Conservation (phyloP, 2,329 filamentous ascomycete genomes). For the Neofusicoccum ribis region DNA sequence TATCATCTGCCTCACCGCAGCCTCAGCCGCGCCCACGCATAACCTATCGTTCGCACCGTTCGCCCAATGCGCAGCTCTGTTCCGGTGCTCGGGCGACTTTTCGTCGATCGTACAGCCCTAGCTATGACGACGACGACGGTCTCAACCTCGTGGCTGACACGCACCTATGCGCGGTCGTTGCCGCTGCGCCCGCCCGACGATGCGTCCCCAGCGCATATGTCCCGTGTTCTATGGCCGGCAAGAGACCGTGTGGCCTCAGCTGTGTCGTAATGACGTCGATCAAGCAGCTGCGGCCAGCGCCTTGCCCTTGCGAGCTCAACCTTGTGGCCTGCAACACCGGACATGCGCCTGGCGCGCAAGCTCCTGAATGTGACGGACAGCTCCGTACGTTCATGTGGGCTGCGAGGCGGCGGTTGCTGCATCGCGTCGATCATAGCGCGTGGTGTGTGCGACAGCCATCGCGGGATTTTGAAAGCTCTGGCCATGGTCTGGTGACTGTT, state of each 20-base stretch:
- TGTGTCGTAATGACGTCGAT: not conserved
- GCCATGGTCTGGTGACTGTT: too few relatives aligned
- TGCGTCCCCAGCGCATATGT: not conserved
- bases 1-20: constrained; percentile 1
- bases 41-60: not conserved
- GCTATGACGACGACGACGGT: not conserved
- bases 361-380: too few relatives aligned
- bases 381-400: too few relatives aligned
- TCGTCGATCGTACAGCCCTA: not conserved
- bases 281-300: not conserved
- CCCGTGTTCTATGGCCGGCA: not conserved
- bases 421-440: too few relatives aligned
- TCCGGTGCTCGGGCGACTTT: not conserved
- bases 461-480: too few relatives aligned
- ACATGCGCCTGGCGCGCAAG: not conserved
- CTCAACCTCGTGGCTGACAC: not conserved
- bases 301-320: not conserved
- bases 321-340: not conserved
- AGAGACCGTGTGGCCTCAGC: not conserved
- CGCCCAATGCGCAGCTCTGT: not conserved
- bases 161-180: not conserved
- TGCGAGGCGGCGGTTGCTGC: too few relatives aligned
- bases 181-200: not conserved
- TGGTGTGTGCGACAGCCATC: too few relatives aligned
- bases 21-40: not conserved